Percentiles rank a stretch among this genome's conserved stretches.
phyloP scores from a whole-genome alignment of 495 filamentous ascomycete species.

The Lepraria neglecta region DNA sequence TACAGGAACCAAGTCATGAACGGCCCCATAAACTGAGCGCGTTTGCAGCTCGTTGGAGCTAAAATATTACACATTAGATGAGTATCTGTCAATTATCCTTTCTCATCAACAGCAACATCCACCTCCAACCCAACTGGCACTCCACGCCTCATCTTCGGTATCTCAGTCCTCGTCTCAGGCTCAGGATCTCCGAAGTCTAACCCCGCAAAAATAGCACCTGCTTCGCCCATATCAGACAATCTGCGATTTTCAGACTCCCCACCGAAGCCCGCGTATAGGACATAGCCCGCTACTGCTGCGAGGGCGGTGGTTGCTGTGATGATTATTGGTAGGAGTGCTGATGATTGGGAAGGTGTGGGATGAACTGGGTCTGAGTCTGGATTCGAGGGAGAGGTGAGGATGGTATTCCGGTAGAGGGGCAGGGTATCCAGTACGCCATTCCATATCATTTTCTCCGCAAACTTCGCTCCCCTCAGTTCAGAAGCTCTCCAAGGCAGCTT shows the following conservation, averaged over 20 bases:
- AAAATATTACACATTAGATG: too few relatives aligned
- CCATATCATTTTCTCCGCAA: conserved; percentile 2
- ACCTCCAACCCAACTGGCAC: conserved; percentile 12
- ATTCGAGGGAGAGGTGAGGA: neutral
- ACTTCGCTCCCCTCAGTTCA: neutral
- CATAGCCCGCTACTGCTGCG: conserved; percentile 1
- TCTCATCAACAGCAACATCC: neutral
- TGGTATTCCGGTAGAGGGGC: neutral
- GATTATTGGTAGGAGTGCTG: neutral
- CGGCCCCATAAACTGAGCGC: too few relatives aligned
- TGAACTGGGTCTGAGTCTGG: neutral
- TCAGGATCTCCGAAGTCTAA: conserved; percentile 12
- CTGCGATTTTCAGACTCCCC: neutral
- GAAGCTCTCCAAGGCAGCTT: conserved; percentile 15
- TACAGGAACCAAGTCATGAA: too few relatives aligned
- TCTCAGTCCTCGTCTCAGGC: neutral
- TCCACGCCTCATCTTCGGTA: neutral
- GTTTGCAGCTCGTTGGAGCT: too few relatives aligned
- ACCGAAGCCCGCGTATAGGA: neutral
- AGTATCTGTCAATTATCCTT: neutral
- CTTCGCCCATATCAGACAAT: conserved; percentile 25
- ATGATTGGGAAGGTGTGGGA: neutral
- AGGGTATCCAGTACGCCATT: neutral
- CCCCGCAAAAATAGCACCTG: conserved; percentile 23
- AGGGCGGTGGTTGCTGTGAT: neutral